A percentile compares a stretch with the other conserved stretches of the same genome.
These are phyloP conservation scores for sunflower (Helianthus annuus) DNA, from an alignment of 129 eudicot genomes.

Conservation along the genomic window HanXRQr2.0-SUNRISE NC_035437.2:24540098-24540597, in stretches of 20 bases:
- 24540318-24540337: conserved; percentile 65
- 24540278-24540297: conserved; percentile 68
- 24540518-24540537: too few species aligned
- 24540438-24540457: neutral
- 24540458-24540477: neutral
- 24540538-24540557: too few species aligned
- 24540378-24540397: conserved; percentile 60
- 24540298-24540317: conserved; percentile 62
- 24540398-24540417: neutral
- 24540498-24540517: too few species aligned
- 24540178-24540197: conserved; percentile 53
- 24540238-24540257: conserved; percentile 88
- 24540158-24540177: conserved; percentile 90
- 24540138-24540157: conserved; percentile 81
- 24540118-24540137: conserved; percentile 73
- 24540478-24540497: too few species aligned
- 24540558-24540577: too few species aligned
- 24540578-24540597: too few species aligned
- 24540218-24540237: conserved; percentile 73
- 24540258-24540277: conserved; percentile 75
- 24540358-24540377: conserved; percentile 80
- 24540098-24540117: neutral
- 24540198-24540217: conserved; percentile 78
- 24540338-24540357: conserved; percentile 67
- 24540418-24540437: neutral